Base-by-base conservation (phyloP, 768 basidiomycete species). In the Podaxis sp. region DNA sequence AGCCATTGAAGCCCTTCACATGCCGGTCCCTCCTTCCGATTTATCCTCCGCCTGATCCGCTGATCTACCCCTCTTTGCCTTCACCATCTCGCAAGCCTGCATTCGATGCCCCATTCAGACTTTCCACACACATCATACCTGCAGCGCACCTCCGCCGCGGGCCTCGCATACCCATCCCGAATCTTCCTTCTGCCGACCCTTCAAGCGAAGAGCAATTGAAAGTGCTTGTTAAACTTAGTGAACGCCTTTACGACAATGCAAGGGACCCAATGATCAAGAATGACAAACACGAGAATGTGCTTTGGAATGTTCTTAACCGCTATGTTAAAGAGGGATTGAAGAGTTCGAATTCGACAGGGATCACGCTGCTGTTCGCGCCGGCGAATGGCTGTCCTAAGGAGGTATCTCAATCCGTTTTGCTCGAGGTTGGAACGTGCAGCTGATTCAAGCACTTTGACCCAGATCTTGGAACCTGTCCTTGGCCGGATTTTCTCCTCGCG, bases 371-470 rank as follows among this genome's bases (percentile, higher is more conserved):
- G 64, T 78, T 91, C 55, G 84, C 85, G 3, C 94, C 95, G 70
- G 93, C 92, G 1, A 96, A 92, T 72, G 93, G 95, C 0, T 89
- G 94, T 66, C 85, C 85, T 53, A 96, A 94, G 72, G 93, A 96
- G 85, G 91, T 86, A 57, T 49, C 83, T 43, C 46, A 24, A 27
- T 19, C 9, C 1, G 11, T 11, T 4, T 37, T 56, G 8, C 46
- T 41, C 8, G 37, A 46, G 29, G 9, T 55, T 59, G 49, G 40
- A 47, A 52, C 43, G 22, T 27, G 56, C 52, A 7, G 19, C 12
- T 24, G 13, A 50, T 12, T 22, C 22, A 50, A 12, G 22, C 12
- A 8, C 5, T 25, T 22, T 24, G 19, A 9, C 49, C 5, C 25
- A 96, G 93, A 90, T 84, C 8, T 96, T 89, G 87, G 92, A 96